Percentiles rank a stretch among this genome's conserved stretches.
Evolutionary conservation across 345 rosid species (phyloP).

Genomic region (Crucihimalaya himalaica): DNA sequence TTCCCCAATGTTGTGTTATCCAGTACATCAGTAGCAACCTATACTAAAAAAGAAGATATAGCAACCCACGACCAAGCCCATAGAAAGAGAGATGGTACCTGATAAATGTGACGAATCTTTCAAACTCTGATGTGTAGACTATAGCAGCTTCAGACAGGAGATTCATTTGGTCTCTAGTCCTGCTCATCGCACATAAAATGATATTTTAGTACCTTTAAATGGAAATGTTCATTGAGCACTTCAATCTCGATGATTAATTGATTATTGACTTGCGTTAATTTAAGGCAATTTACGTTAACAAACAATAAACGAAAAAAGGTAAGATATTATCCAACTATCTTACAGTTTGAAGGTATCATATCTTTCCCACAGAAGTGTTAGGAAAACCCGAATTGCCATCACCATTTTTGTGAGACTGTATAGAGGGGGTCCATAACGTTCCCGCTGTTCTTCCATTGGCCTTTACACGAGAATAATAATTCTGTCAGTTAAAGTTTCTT

Average conservation of each 20-base stretch:
- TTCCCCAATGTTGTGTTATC: constrained; percentile 10
- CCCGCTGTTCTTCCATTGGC: constrained; percentile 99
- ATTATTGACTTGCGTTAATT: constrained; percentile 21
- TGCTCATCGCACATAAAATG: constrained; percentile 42
- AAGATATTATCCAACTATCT: constrained; percentile 39
- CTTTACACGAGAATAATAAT: constrained; percentile 45
- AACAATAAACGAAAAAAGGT: neutral
- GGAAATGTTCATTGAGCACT: constrained; percentile 10
- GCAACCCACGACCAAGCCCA: constrained; percentile 5
- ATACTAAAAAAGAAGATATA: constrained; percentile 8
- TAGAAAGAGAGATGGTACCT: constrained; percentile 54
- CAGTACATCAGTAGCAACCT: constrained; percentile 4
- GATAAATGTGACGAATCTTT: constrained; percentile 72
- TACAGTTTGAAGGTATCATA: constrained; percentile 67
- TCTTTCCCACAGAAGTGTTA: constrained; percentile 68
- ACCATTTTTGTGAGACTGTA: constrained; percentile 79
- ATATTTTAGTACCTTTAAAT: constrained; percentile 27
- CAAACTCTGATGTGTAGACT: constrained; percentile 72
- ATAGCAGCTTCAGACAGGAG: constrained; percentile 71
- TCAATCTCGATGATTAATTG: constrained; percentile 13
- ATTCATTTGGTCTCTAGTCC: constrained; percentile 58
- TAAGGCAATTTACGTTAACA: constrained; percentile 4
- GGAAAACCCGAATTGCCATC: constrained; percentile 58
- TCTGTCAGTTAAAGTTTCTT: constrained; percentile 17
- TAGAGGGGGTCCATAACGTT: constrained; percentile 92